phyloP scores from a whole-genome alignment of 805 yeast species.

The Brettanomyces bruxellensis region DNA sequence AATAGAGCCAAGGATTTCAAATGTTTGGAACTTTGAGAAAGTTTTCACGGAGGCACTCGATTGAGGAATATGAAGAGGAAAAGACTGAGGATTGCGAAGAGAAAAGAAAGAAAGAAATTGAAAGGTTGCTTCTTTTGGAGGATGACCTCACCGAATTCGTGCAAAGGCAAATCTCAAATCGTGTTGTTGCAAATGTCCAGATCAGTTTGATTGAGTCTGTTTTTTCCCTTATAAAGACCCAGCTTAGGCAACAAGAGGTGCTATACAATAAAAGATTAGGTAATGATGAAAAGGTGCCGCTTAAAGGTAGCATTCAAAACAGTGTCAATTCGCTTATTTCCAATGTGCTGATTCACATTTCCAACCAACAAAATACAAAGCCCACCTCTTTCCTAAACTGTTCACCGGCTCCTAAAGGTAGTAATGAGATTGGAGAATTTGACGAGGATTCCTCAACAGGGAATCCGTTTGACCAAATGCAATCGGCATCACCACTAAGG shows the following conservation, averaged over 20 bases:
- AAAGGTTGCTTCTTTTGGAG: not conserved
- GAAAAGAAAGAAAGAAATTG: not conserved
- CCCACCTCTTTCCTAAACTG: too few species aligned
- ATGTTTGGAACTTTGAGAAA: not conserved
- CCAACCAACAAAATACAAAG: not conserved
- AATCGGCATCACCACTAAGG: not conserved
- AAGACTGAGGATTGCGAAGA: not conserved
- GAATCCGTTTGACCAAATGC: not conserved
- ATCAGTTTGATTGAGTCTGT: not conserved
- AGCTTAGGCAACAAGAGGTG: not conserved
- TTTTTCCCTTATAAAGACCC: not conserved
- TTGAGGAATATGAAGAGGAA: not conserved
- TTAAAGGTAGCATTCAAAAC: constrained; percentile 25
- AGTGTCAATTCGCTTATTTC: constrained; percentile 24
- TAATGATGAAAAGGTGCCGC: constrained; percentile 11
- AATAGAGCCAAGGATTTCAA: too few species aligned
- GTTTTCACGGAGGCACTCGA: not conserved
- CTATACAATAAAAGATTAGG: not conserved
- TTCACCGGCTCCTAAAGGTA: not conserved
- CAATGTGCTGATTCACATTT: constrained; percentile 18
- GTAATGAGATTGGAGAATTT: not conserved
- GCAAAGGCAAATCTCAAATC: constrained; percentile 5
- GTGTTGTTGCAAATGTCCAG: not conserved
- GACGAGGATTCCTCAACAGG: too few species aligned
- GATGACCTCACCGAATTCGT: not conserved